Base-by-base conservation (phyloP, 1,284 basidiomycete genomes). In the Ustilago nuda region DNA sequence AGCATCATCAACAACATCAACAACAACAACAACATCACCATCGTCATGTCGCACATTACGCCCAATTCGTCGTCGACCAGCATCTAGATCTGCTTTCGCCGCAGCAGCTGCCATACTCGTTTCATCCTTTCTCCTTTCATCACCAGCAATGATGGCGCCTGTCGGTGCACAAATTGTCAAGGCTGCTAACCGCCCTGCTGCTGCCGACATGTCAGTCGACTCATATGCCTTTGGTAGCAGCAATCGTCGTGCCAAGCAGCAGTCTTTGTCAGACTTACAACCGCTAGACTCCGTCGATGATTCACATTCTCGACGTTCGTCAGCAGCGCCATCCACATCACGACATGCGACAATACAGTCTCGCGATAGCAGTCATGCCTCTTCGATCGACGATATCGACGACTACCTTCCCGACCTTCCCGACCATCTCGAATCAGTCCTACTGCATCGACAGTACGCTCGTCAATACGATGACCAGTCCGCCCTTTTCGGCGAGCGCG, bases 71-170 rank as follows among this genome's bases (percentile, higher is more conserved):
- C 58, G 62, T 17, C 68, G 68, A 11, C 54, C 57, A 33, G 19
- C 61, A 30, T 37, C 51, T 4, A 52, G 57, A 15, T 59, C 70
- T 33, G 39, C 70, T 11, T 63, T 72, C 35, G 56, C 65, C 13
- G 53, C 65, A 8, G 51, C 54, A 36, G 68, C 72, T 35, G 59
- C 72, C 23, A 36, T 78, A n/a, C 66, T 78, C 27, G 73, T 79
- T 13, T 79, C 77, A 0, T 79, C 77, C 27, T 45, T 79, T 17
- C 77, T 79, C 39, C 63, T 79, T 52, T 59, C 63, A 11, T 66
- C 61, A 9, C 77, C 77, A 36, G 69, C 73, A 19, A 76, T 71
- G 64, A 61, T 72, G 13, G 57, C 67, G 2, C 58, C 63, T 0
- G 71, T 63, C 8, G 30, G 62, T 7, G 71, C 70, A n/a, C 56